A percentile compares a stretch with the other conserved stretches of the same genome.
phyloP scores from a whole-genome alignment of 345 rosid genomes.

The Trapa incisa region DNA sequence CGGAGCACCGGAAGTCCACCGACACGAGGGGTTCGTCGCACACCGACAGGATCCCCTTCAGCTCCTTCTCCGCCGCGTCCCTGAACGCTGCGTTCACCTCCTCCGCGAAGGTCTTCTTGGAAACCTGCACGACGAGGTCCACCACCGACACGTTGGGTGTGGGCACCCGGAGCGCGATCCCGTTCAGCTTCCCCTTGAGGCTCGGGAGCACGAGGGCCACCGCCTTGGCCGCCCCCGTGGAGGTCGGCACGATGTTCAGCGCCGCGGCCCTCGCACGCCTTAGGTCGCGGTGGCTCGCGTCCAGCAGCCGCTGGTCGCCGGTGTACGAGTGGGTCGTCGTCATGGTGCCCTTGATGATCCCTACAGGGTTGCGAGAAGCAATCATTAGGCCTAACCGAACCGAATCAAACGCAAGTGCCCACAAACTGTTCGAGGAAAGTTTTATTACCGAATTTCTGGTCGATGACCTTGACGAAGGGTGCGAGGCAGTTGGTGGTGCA shows the following conservation, averaged over 20 bases:
- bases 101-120: constrained; percentile 88
- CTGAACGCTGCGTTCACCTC: constrained; percentile 91
- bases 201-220: constrained; percentile 88
- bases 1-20: constrained; percentile 85
- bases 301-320: constrained; percentile 87
- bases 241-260: constrained; percentile 85
- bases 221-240: constrained; percentile 94
- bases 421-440: neutral
- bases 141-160: constrained; percentile 94
- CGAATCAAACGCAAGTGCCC: neutral
- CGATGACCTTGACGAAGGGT: constrained; percentile 97
- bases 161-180: constrained; percentile 92
- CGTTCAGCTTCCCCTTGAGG: constrained; percentile 88
- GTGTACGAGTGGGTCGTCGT: constrained; percentile 98
- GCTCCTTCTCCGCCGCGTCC: constrained; percentile 70
- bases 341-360: constrained; percentile 98
- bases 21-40: constrained; percentile 97
- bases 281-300: constrained; percentile 91
- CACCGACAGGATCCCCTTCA: constrained; percentile 65
- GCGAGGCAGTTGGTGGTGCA: constrained; percentile 99
- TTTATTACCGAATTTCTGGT: constrained; percentile 76
- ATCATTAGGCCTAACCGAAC: neutral
- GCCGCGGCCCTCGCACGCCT: constrained; percentile 96
- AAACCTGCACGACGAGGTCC: constrained; percentile 86
- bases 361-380: constrained; percentile 16